Base-by-base conservation (phyloP, 2,329 filamentous ascomycete species). In the Fusarium heterosporum region DNA sequence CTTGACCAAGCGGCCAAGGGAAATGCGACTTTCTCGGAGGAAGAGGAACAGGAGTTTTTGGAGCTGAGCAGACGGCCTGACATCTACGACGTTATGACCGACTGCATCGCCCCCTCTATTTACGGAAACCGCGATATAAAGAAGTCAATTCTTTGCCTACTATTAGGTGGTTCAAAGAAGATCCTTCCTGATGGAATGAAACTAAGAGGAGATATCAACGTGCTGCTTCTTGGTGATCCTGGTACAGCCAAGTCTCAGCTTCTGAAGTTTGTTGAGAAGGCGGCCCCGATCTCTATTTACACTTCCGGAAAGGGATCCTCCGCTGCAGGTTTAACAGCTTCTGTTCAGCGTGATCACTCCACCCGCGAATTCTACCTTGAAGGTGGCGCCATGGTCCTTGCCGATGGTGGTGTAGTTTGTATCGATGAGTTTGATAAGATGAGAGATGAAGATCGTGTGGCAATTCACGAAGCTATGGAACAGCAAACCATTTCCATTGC, bases 341-440 rank as follows among this genome's bases (percentile, higher is more conserved):
- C 96, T 0, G 96, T 99, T 3, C 96, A 99, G 73, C 89, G 96
- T 59, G 96, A 99, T 74, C 90, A 92, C 14, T 91, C 90, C 14
- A 97, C 95, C 0, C 88, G 96, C 50, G 96, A 99, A 77, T 99
- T 99, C 78, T 99, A 98, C 74, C 88, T 99, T 1, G 96, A 99
- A 83, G 96, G 96, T 45, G 96, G 96, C 79, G 96, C 96, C 30
- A 98, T 99, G 96, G 96, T 99, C 5, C 87, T 99, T 17, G 96
- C 96, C 6, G 96, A 99, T 70, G 94, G 94, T 4, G 96, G 96
- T 72, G 95, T 98, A 1, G 96, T 98, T 11, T 98, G 96, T 79
- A 99, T 99, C 72, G 96, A 99, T 76, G 96, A 99, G 80, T 99
- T 99, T 76, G 96, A 99, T 82, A 99, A 99, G 84, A 99, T 99